Evolutionary conservation across 164 flowering plant species (phyloP).

Genomic region (Chimonanthus salicifolius): DNA sequence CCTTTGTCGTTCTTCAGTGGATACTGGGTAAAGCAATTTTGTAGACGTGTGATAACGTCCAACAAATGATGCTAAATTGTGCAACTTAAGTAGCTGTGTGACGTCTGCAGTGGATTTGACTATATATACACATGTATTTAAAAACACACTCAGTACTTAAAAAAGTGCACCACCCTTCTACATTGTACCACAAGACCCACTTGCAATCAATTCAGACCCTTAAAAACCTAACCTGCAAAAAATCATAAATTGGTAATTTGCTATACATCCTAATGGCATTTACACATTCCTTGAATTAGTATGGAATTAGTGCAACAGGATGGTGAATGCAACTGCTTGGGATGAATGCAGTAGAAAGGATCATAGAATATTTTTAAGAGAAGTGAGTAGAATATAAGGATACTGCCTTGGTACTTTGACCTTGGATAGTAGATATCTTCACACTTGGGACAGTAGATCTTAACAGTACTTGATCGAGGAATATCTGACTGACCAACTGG

Average conservation of each 20-base stretch:
- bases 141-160: not conserved
- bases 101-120: too few relatives aligned
- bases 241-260: too few relatives aligned
- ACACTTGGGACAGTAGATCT: conserved; percentile 81
- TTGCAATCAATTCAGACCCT: not conserved
- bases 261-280: too few relatives aligned
- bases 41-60: too few relatives aligned
- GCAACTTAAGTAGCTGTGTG: too few relatives aligned
- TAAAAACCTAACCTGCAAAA: not conserved
- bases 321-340: not conserved
- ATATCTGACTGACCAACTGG: conserved; percentile 84
- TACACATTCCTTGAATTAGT: not conserved
- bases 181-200: too few relatives aligned
- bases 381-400: conserved; percentile 31
- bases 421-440: conserved; percentile 85
- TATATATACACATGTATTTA: not conserved
- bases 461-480: conserved; percentile 82
- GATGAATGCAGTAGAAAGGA: not conserved
- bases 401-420: conserved; percentile 82
- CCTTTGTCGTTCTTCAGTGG: too few relatives aligned
- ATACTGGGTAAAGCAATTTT: too few relatives aligned
- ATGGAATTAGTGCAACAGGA: not conserved
- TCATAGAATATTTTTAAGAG: too few relatives aligned
- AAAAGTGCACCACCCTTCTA: not conserved
- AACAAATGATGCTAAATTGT: too few relatives aligned